A percentile compares a stretch with the other conserved stretches of the same genome.
Evolutionary conservation across 441 rosid genomes (phyloP).

Genomic region (Populus hybrid): DNA sequence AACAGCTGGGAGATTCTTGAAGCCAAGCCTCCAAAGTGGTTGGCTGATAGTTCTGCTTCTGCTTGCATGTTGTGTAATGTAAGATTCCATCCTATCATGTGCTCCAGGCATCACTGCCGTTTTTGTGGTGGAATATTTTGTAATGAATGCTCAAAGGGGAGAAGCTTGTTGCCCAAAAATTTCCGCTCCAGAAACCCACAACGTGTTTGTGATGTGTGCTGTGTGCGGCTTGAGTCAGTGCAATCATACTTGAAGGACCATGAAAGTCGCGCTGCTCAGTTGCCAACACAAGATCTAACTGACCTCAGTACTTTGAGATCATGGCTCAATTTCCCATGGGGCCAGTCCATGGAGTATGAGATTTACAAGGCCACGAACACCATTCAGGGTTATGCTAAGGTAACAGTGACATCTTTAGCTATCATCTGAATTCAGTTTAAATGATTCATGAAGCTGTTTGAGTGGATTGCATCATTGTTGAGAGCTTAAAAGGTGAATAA

Average conservation of each 20-base stretch:
- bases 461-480: not conserved
- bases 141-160: constrained; percentile 79
- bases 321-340: constrained; percentile 99
- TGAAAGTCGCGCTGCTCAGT: constrained; percentile 88
- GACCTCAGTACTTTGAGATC: constrained; percentile 98
- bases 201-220: constrained; percentile 94
- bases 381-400: constrained; percentile 73
- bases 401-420: constrained; percentile 18
- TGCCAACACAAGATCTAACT: constrained; percentile 82
- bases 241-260: constrained; percentile 94
- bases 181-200: constrained; percentile 74
- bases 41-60: constrained; percentile 80
- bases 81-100: constrained; percentile 89
- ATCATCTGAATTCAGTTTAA: not conserved
- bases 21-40: constrained; percentile 74
- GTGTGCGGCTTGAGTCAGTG: constrained; percentile 81
- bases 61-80: constrained; percentile 84
- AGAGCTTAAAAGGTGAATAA: not conserved
- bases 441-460: not conserved
- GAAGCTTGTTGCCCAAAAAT: constrained; percentile 80
- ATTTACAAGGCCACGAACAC: constrained; percentile 89
- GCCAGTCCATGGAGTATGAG: constrained; percentile 85
- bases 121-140: constrained; percentile 95
- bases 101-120: constrained; percentile 96
- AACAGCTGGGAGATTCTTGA: constrained; percentile 58